A percentile compares a stretch with the other conserved stretches of the same genome.
These are phyloP conservation scores for Tardiomyces depauwii DNA, from an alignment of 1,139 yeast species.

Conservation along the genomic window DNA sequence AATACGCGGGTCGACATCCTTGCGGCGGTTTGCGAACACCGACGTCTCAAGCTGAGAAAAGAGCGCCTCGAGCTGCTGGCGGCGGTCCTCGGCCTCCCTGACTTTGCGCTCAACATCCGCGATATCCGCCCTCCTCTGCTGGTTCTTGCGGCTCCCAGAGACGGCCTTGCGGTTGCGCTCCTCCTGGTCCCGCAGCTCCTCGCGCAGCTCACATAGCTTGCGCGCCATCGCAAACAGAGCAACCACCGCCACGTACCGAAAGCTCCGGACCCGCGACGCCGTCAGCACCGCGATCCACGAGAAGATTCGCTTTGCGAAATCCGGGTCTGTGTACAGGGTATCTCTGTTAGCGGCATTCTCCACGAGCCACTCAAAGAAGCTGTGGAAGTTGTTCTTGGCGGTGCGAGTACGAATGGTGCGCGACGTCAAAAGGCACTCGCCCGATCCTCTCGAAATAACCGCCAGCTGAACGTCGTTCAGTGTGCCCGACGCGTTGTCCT, in stretches of 20 bases:
- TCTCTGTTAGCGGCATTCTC: conserved; percentile 54
- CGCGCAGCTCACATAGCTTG: conserved; percentile 42
- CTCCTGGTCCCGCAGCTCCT: conserved; percentile 2
- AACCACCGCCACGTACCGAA: conserved; percentile 58
- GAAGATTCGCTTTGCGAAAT: conserved; percentile 31
- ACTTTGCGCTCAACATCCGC: no score
- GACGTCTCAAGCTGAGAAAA: conserved; percentile 17
- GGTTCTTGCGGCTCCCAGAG: no score
- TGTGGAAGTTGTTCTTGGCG: conserved; percentile 32
- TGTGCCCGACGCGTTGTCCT: conserved; percentile 50
- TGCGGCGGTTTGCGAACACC: conserved; percentile 64
- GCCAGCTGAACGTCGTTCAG: neutral
- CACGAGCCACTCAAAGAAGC: conserved; percentile 45
- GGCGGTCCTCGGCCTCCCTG: no score
- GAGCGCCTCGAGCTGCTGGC: no score
- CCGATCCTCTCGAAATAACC: neutral
- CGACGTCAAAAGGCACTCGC: neutral
- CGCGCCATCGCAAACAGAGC: conserved; percentile 51
- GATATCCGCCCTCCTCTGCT: no score
- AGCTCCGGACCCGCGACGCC: conserved; percentile 54
- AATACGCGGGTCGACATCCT: conserved; percentile 66
- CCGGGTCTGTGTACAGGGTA: conserved; percentile 37
- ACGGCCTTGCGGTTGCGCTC: no score
- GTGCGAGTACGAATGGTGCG: conserved; percentile 3
- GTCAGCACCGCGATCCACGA: no score